These are phyloP conservation scores for Friedmanniomyces endolithicus DNA, from an alignment of 495 filamentous ascomycete genomes.

Conservation along the genomic window DNA sequence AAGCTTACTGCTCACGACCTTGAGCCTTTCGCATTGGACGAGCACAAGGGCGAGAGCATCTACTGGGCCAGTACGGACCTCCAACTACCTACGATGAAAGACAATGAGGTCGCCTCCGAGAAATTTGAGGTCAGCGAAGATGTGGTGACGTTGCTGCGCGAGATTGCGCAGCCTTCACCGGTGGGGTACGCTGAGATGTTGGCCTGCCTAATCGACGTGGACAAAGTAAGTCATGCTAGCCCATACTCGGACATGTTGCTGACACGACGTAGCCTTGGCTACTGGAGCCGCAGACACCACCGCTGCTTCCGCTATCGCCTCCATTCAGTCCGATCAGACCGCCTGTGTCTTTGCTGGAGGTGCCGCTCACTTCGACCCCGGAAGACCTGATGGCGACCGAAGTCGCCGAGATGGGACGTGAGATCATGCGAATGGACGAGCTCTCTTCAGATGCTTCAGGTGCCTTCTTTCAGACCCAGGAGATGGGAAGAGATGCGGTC, in stretches of 20 bases:
- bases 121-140: conserved; percentile 36
- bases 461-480: background rate
- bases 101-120: conserved; percentile 28
- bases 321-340: conserved; percentile 3
- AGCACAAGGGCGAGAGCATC: conserved; percentile 41
- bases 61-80: conserved; percentile 33
- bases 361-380: conserved; percentile 14
- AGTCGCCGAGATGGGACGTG: background rate
- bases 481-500: no score
- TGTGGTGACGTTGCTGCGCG: conserved; percentile 28
- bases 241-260: background rate
- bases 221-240: conserved; percentile 20
- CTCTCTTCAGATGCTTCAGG: background rate
- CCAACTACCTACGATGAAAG: conserved; percentile 20
- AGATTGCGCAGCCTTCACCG: background rate
- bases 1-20: conserved; percentile 22
- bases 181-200: background rate
- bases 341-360: background rate
- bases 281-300: conserved; percentile 42
- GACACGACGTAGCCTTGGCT: conserved; percentile 25
- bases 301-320: conserved; percentile 40
- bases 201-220: conserved; percentile 5
- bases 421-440: background rate
- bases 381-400: conserved; percentile 14
- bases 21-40: conserved; percentile 38